These are phyloP conservation scores for Nothophaeocryptopus gaeumannii DNA, from an alignment of 2,329 filamentous ascomycete species.

Conservation along the genomic window DNA sequence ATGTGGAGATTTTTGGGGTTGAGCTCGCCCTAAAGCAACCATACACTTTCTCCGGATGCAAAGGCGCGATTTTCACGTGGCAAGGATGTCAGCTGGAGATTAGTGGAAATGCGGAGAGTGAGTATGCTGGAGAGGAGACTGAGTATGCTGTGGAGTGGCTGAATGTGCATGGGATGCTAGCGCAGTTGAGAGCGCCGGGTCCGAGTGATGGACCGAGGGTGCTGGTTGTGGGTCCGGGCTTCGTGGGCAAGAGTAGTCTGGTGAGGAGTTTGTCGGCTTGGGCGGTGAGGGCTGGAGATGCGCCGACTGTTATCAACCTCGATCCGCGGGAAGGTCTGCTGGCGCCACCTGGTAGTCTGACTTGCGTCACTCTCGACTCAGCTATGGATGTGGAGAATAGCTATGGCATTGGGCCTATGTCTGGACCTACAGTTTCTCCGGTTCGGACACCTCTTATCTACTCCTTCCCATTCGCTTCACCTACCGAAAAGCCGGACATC, in stretches of 20 bases:
- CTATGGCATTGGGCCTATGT: conserved; percentile 88
- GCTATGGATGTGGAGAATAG: conserved; percentile 79
- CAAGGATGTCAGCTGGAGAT: conserved; percentile 85
- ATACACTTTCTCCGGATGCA: conserved; percentile 78
- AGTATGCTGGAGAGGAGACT: conserved; percentile 74
- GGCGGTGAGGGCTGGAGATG: conserved; percentile 80
- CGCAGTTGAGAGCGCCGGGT: conserved; percentile 60
- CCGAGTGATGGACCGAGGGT: conserved; percentile 63
- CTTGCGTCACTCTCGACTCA: conserved; percentile 80
- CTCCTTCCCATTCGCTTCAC: conserved; percentile 72
- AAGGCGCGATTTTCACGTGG: conserved; percentile 89
- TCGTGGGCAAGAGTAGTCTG: conserved; percentile 64
- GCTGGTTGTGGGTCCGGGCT: conserved; percentile 73
- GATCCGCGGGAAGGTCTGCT: conserved; percentile 69
- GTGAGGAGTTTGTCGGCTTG: conserved; percentile 64
- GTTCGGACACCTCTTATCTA: conserved; percentile 92
- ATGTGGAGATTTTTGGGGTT: conserved; percentile 90
- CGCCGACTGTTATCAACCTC: conserved; percentile 74
- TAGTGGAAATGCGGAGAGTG: conserved; percentile 64
- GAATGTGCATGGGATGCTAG: conserved; percentile 85
- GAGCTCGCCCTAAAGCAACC: conserved; percentile 78
- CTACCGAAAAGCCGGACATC: conserved; percentile 67
- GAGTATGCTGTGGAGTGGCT: conserved; percentile 71
- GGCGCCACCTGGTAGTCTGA: conserved; percentile 68
- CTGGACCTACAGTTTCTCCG: conserved; percentile 80